Conservation (phyloP, 768 basidiomycete genomes). For the Gymnopilus junonius region DNA sequence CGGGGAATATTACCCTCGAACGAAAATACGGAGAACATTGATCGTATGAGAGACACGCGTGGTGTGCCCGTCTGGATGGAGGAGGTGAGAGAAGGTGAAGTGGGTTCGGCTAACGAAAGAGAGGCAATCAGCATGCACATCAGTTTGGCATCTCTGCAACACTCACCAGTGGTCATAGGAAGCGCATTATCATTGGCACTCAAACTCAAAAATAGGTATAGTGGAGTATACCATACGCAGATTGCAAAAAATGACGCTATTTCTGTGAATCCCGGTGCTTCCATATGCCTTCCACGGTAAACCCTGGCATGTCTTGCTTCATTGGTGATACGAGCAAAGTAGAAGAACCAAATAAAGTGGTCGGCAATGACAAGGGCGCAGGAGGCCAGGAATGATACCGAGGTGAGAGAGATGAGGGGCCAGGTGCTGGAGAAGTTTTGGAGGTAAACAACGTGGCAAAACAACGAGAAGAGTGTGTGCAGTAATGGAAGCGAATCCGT, state of each 20-base stretch:
- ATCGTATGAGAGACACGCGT: conserved; percentile 70
- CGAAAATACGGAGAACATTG: conserved; percentile 57
- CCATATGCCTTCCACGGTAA: conserved; percentile 45
- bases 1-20: conserved; percentile 40
- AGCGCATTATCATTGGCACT: conserved; percentile 97
- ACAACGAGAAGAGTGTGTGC: conserved; percentile 77
- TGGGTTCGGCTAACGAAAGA: conserved; percentile 37
- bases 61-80: conserved; percentile 30
- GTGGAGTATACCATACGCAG: conserved; percentile 87
- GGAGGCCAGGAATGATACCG: conserved; percentile 81
- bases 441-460: conserved; percentile 88
- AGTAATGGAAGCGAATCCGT: conserved; percentile 81
- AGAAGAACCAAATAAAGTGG: conserved; percentile 97
- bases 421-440: conserved; percentile 90
- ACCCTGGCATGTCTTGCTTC: conserved; percentile 59
- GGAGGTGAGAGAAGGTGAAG: conserved; percentile 40
- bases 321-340: conserved; percentile 79
- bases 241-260: conserved; percentile 84
- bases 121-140: not conserved
- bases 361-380: conserved; percentile 85
- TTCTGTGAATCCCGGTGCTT: conserved; percentile 62
- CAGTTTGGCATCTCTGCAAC: not conserved
- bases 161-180: conserved; percentile 65
- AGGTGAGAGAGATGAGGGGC: conserved; percentile 93
- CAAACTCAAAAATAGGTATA: conserved; percentile 94